Evolutionary conservation across 257 asterid genomes (phyloP).

Genomic region (Ophiorrhiza pumila): DNA sequence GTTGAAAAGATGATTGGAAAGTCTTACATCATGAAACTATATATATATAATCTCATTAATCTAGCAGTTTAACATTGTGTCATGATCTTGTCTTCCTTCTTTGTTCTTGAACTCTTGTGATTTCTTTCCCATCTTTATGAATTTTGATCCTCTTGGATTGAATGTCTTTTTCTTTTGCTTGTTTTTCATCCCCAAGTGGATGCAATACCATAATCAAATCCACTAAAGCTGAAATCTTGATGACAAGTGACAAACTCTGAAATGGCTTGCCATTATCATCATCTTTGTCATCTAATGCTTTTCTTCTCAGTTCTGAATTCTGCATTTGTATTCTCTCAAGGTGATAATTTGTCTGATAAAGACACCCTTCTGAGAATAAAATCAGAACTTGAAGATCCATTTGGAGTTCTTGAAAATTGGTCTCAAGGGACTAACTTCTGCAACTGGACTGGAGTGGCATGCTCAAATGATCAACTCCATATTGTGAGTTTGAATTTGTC

Average conservation of each 20-base stretch:
- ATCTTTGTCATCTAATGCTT: constrained; percentile 35
- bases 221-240: not conserved
- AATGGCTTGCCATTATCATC: constrained; percentile 43
- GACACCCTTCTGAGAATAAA: constrained; percentile 53
- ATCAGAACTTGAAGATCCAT: constrained; percentile 56
- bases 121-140: not conserved
- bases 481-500: constrained; percentile 57
- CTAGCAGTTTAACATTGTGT: constrained; percentile 8
- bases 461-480: constrained; percentile 50
- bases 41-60: constrained; percentile 40
- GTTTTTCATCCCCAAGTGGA: not conserved
- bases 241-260: constrained; percentile 12
- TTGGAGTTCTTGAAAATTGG: constrained; percentile 62
- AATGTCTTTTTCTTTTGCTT: constrained; percentile 3
- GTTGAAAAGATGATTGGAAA: constrained; percentile 29
- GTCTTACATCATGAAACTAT: constrained; percentile 39
- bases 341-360: constrained; percentile 44
- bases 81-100: constrained; percentile 21
- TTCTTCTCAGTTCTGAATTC: constrained; percentile 31
- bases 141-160: not conserved
- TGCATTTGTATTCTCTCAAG: constrained; percentile 25
- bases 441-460: constrained; percentile 71
- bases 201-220: not conserved
- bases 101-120: constrained; percentile 16
- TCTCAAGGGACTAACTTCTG: constrained; percentile 48